A percentile compares a stretch with the other conserved stretches of the same genome.
phyloP scores from a whole-genome alignment of 371 early-diverging fungal species.

The Rhizopus sp. region DNA sequence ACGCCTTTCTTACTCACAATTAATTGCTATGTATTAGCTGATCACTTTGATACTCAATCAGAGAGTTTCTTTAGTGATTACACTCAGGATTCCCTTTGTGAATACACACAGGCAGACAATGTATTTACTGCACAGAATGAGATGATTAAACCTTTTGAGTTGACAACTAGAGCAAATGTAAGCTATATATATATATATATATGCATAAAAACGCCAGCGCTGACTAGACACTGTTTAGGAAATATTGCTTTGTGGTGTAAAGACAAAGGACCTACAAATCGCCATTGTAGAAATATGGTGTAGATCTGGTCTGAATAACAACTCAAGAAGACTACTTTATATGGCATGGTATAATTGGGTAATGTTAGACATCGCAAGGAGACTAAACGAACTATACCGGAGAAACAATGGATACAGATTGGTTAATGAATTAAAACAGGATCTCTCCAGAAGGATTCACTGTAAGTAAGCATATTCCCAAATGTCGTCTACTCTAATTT shows the following conservation, averaged over 20 bases:
- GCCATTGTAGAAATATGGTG: slow-evolving; percentile 8
- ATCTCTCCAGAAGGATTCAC: background rate
- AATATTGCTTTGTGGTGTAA: background rate
- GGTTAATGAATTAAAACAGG: background rate
- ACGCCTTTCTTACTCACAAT: no score
- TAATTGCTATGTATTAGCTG: background rate
- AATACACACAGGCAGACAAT: background rate
- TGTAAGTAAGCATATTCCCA: slow-evolving; percentile 2
- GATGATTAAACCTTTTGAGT: slow-evolving; percentile 3
- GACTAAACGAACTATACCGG: background rate
- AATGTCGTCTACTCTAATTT: background rate
- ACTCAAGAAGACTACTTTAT: background rate
- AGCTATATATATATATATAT: background rate
- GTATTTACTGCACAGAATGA: slow-evolving; percentile 4
- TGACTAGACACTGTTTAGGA: background rate
- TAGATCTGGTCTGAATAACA: background rate
- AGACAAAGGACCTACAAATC: background rate
- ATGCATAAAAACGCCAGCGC: no score
- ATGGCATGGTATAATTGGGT: slow-evolving; percentile 10
- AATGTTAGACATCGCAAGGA: slow-evolving; percentile 3
- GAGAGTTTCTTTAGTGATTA: background rate
- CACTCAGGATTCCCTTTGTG: background rate
- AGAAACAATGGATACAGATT: background rate
- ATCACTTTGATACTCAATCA: background rate
- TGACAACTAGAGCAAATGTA: slow-evolving; percentile 2